Evolutionary conservation across 495 filamentous ascomycete species (phyloP).

Genomic region (Xanthoparmelia taractica): DNA sequence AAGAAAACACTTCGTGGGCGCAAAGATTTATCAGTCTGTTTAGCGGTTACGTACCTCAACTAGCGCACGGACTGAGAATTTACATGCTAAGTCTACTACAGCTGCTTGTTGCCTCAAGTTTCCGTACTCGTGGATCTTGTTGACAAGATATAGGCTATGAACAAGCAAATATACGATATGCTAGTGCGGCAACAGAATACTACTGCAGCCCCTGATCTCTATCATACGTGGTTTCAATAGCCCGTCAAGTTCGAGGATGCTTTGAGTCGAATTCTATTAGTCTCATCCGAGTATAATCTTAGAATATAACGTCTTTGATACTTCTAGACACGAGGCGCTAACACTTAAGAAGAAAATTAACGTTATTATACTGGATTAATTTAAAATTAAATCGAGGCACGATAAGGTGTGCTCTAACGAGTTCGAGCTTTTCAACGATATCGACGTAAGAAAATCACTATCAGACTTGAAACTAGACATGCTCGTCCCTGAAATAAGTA

Average conservation of each 20-base stretch:
- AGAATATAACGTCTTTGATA: background rate
- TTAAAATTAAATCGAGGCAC: slow-evolving; percentile 14
- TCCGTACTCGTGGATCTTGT: background rate
- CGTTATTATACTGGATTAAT: slow-evolving; percentile 21
- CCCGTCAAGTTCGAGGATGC: slow-evolving; percentile 26
- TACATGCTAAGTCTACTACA: background rate
- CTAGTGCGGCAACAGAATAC: slow-evolving; percentile 9
- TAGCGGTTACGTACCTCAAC: background rate
- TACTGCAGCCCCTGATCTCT: background rate
- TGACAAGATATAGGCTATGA: background rate
- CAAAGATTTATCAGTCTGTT: background rate
- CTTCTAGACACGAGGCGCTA: background rate
- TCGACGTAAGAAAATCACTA: slow-evolving; percentile 14
- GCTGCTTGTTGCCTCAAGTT: background rate
- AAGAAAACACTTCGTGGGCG: background rate
- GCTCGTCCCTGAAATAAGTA: slow-evolving; percentile 16
- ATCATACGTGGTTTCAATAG: slow-evolving; percentile 20
- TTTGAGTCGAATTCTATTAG: slow-evolving; percentile 21
- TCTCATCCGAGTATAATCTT: slow-evolving; percentile 25
- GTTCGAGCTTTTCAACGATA: no score
- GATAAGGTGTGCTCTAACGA: slow-evolving; percentile 12
- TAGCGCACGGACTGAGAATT: background rate
- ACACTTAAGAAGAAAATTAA: slow-evolving; percentile 14
- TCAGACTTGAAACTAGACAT: background rate
- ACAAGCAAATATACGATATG: slow-evolving; percentile 17